phyloP scores from a whole-genome alignment of 768 basidiomycete species.

The Panaeolus papilionaceus region DNA sequence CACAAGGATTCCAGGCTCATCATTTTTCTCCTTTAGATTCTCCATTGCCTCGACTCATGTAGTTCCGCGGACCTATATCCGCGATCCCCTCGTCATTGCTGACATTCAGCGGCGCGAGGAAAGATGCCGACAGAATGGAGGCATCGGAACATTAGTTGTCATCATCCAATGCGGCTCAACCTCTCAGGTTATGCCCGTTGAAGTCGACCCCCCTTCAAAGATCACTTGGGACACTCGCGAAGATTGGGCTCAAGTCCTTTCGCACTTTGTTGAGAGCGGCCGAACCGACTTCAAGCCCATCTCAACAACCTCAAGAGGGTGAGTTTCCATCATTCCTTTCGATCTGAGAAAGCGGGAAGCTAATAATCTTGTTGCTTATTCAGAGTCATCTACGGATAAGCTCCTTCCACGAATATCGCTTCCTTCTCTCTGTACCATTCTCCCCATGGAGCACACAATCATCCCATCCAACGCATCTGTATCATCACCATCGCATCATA shows the following conservation, averaged over 20 bases:
- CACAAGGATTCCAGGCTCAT: conserved; percentile 15
- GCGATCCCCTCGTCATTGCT: conserved; percentile 74
- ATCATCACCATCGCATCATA: conserved; percentile 18
- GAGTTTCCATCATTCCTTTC: conserved; percentile 37
- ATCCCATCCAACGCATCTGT: conserved; percentile 20
- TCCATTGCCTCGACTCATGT: conserved; percentile 70
- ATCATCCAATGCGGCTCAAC: conserved; percentile 78
- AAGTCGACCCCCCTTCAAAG: conserved; percentile 78
- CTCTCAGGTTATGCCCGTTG: conserved; percentile 87
- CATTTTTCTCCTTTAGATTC: conserved; percentile 55
- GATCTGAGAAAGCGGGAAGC: not conserved
- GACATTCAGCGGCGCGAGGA: conserved; percentile 85
- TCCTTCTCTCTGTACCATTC: conserved; percentile 25
- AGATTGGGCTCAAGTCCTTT: conserved; percentile 74
- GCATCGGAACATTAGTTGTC: conserved; percentile 77
- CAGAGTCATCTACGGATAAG: conserved; percentile 39
- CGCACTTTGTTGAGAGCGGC: conserved; percentile 74
- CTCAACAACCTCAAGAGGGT: conserved; percentile 79
- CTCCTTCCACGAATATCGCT: conserved; percentile 22
- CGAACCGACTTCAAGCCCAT: conserved; percentile 85
- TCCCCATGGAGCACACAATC: conserved; percentile 14
- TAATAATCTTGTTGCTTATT: conserved; percentile 15
- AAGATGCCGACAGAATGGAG: conserved; percentile 75
- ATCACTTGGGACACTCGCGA: conserved; percentile 79
- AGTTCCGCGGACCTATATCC: conserved; percentile 74